These are phyloP conservation scores for Miamiensis avidus DNA, from an alignment of 169 alveolate genomes.

Conservation along the genomic window DNA sequence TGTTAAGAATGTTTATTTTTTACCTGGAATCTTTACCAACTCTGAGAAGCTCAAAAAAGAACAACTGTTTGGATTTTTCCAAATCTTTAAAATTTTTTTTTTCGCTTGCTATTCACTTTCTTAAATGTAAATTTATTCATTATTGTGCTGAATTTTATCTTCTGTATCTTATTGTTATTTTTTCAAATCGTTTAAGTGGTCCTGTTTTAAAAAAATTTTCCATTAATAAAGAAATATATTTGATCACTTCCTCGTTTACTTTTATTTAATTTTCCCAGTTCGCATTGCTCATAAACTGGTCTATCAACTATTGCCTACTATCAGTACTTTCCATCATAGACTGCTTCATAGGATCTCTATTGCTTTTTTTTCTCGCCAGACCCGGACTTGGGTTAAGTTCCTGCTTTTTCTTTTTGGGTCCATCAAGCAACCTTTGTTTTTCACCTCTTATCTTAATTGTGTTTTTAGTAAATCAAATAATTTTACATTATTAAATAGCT, in stretches of 20 bases:
- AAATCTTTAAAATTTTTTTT: background rate
- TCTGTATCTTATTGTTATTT: background rate
- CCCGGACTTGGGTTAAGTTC: too few species aligned
- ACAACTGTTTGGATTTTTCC: background rate
- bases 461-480: too few species aligned
- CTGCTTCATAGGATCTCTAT: background rate
- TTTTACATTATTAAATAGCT: background rate
- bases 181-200: background rate
- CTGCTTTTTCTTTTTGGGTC: background rate
- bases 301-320: background rate
- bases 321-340: background rate
- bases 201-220: background rate
- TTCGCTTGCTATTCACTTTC: background rate
- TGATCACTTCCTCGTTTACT: background rate
- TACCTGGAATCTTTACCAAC: background rate
- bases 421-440: background rate
- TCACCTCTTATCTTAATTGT: background rate
- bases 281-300: background rate
- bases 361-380: background rate
- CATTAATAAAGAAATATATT: too few species aligned
- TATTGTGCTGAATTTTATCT: background rate
- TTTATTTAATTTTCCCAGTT: background rate
- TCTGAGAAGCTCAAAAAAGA: background rate
- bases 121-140: background rate
- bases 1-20: too few species aligned